Base-by-base conservation (phyloP, 331 rosid genomes). In the Acacia concinna region DNA sequence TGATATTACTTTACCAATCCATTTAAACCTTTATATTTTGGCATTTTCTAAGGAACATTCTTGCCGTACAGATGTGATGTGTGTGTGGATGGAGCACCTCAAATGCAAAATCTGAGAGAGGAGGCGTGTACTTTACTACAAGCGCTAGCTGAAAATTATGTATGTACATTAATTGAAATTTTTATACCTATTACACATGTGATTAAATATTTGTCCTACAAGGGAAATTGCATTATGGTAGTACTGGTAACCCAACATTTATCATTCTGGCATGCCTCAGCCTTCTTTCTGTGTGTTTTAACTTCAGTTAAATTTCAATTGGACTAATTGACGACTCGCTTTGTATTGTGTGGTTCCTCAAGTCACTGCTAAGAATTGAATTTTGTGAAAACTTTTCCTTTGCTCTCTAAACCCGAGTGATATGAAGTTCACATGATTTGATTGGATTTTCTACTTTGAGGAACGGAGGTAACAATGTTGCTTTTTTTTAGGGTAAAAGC, bases 81-180 rank as follows among this genome's bases (percentile, higher is more conserved):
- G 41, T 95, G 98, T 71, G 84, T 63, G 52, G 81, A 85, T 47
- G 97, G 96, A 76, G 94, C 94, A 63, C 98, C 97, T 77, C 85
- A 84, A 87, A 77, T 65, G 85, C 88, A 87, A 83, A 83, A 95
- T 84, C 68, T 92, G 84, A 92, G 79, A 75, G 97, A 92, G 87
- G 97, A 95, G 81, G 91, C 93, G 2, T 78, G 81, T 80, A 71
- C 79, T 76, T 80, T 95, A 21, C 85, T 92, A 69, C 94, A 84
- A 87, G 86, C 87, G 64, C 79, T 95, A 71, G 87, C 87, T 76
- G 71, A 87, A 59, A 73, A 87, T 68, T 71, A 84, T 79, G 97
- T 93, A 83, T 80, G 97, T 83, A 35, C 23, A 49, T 8, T 72
- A 51, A 59, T 62, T 82, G 74, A 73, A 54, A 3, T n/a, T 85